These are phyloP conservation scores for Hordeum marinum DNA, from an alignment of 176 grass and related monocot genomes.

Conservation along the genomic window DNA sequence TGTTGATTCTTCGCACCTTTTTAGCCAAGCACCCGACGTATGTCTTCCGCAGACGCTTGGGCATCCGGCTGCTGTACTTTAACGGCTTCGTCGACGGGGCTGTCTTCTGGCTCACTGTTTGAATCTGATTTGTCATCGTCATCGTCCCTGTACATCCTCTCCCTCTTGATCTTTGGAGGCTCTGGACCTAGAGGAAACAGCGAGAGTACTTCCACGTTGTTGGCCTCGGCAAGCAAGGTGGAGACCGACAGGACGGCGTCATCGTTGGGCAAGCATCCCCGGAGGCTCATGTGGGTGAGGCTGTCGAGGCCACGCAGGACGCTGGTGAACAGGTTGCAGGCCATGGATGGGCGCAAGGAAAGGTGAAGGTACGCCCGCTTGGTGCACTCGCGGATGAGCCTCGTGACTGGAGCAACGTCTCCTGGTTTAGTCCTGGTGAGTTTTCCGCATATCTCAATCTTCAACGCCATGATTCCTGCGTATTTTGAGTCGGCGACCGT, in stretches of 20 bases:
- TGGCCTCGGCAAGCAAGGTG: neutral
- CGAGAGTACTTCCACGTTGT: neutral
- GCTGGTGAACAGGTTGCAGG: neutral
- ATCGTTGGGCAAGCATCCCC: neutral
- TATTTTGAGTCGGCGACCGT: neutral
- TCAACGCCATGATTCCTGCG: neutral
- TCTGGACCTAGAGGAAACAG: neutral
- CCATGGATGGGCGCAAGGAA: neutral
- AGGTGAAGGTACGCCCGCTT: neutral
- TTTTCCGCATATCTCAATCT: neutral
- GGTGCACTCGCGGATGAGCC: neutral
- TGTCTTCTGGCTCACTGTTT: neutral
- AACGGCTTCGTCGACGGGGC: neutral
- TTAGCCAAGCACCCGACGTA: neutral
- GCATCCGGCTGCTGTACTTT: neutral
- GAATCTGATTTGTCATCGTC: neutral
- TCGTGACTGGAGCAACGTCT: neutral
- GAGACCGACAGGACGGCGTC: neutral
- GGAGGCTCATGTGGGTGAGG: conserved; percentile 8
- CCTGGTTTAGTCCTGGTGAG: neutral
- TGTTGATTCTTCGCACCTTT: neutral
- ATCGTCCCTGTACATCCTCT: no score
- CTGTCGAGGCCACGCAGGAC: neutral
- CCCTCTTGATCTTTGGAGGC: neutral
- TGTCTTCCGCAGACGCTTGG: neutral